Conservation (phyloP, 331 rosid genomes). For the Prunus yedoensis region DNA sequence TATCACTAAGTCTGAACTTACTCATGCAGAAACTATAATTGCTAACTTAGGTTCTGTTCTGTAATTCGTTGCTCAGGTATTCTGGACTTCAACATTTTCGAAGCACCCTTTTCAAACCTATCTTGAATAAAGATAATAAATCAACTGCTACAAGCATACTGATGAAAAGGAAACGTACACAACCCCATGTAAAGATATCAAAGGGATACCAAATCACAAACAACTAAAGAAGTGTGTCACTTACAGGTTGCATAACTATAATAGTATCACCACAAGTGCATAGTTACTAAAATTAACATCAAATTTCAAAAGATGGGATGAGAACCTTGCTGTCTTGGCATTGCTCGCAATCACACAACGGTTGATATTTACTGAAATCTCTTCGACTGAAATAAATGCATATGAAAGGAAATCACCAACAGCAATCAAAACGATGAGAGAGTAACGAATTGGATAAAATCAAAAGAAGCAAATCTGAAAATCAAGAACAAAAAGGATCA, state of each 20-base stretch:
- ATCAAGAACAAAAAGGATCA: constrained; percentile 10
- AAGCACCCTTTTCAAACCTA: not conserved
- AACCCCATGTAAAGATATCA: too few relatives aligned
- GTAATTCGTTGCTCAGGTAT: not conserved
- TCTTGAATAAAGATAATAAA: not conserved
- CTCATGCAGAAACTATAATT: not conserved
- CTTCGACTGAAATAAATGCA: constrained; percentile 23
- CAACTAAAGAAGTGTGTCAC: not conserved
- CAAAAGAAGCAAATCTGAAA: not conserved
- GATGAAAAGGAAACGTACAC: not conserved
- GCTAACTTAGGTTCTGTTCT: not conserved
- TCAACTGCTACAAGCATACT: not conserved
- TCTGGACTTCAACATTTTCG: not conserved
- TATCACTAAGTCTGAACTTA: not conserved
- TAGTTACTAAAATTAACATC: not conserved
- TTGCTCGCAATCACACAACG: constrained; percentile 48
- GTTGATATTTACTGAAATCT: constrained; percentile 23
- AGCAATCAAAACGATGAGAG: not conserved
- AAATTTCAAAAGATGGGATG: constrained; percentile 9
- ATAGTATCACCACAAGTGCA: not conserved
- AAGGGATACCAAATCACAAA: too few relatives aligned
- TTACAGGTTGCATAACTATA: not conserved
- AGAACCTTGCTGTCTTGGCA: constrained; percentile 55
- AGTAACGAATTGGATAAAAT: not conserved
- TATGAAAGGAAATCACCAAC: constrained; percentile 1